Conservation (phyloP, 768 basidiomycete species). For the Tephrocybe sp. region DNA sequence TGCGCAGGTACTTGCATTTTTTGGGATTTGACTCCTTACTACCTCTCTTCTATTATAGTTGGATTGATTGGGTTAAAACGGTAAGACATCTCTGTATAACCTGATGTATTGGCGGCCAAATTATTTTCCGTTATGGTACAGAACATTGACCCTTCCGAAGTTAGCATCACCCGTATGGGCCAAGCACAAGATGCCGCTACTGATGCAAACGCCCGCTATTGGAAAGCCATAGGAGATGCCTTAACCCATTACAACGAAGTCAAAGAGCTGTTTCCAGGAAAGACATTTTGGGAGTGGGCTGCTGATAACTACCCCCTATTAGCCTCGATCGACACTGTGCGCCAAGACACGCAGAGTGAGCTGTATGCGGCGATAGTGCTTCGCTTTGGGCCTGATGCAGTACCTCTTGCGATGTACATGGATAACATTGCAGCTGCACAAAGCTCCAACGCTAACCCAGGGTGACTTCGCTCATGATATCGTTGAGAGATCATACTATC, state of each 20-base stretch:
- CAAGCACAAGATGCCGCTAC: neutral
- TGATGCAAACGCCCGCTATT: neutral
- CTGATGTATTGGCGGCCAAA: neutral
- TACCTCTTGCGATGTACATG: neutral
- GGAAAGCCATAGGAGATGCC: neutral
- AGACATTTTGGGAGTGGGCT: neutral
- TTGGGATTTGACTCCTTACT: neutral
- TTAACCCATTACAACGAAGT: neutral
- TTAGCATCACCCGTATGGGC: neutral
- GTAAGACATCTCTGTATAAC: neutral
- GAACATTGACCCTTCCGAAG: neutral
- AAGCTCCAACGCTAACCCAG: neutral
- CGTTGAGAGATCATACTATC: neutral
- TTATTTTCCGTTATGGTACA: neutral
- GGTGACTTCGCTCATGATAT: neutral
- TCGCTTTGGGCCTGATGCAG: neutral
- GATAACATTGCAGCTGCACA: neutral
- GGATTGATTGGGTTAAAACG: neutral
- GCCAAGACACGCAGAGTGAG: neutral
- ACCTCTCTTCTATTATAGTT: neutral
- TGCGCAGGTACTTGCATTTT: constrained; percentile 3
- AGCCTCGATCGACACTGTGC: no score
- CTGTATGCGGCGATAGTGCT: neutral
- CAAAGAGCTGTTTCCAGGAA: neutral
- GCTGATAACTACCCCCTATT: neutral